Evolutionary conservation across 805 yeast species (phyloP).

Genomic region (Wickerhamiella siamensis): DNA sequence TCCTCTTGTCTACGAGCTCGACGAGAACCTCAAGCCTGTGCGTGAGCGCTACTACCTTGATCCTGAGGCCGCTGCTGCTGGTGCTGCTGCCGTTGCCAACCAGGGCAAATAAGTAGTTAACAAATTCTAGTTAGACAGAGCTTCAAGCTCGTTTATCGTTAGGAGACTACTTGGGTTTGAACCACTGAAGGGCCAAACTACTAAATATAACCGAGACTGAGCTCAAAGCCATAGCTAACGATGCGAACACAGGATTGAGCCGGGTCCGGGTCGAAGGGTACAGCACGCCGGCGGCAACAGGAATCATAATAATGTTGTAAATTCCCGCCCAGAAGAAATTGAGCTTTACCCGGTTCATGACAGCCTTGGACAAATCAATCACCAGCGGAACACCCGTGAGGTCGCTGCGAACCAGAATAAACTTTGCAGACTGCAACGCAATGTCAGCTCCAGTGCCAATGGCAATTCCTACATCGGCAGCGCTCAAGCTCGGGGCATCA

Average conservation of each 20-base stretch:
- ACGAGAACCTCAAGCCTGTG: constrained; percentile 70
- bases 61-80: constrained; percentile 99
- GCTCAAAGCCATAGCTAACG: constrained; percentile 84
- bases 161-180: constrained; percentile 15
- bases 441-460: constrained; percentile 64
- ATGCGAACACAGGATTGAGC: constrained; percentile 79
- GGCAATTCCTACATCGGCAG: constrained; percentile 67
- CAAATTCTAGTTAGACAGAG: neutral
- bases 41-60: constrained; percentile 93
- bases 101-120: constrained; percentile 42
- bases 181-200: constrained; percentile 55
- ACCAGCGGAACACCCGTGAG: constrained; percentile 38
- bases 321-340: constrained; percentile 81
- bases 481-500: constrained; percentile 67
- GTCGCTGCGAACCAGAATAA: constrained; percentile 44
- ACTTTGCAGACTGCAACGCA: constrained; percentile 61
- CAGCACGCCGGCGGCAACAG: constrained; percentile 87
- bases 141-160: neutral
- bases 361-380: constrained; percentile 50
- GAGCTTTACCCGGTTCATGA: constrained; percentile 59
- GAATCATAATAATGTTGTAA: constrained; percentile 74
- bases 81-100: constrained; percentile 98
- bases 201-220: constrained; percentile 78
- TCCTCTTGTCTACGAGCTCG: constrained; percentile 93
- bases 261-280: constrained; percentile 58